Evolutionary conservation across 495 filamentous ascomycete species (phyloP).

Genomic region (Letharia columbiana): DNA sequence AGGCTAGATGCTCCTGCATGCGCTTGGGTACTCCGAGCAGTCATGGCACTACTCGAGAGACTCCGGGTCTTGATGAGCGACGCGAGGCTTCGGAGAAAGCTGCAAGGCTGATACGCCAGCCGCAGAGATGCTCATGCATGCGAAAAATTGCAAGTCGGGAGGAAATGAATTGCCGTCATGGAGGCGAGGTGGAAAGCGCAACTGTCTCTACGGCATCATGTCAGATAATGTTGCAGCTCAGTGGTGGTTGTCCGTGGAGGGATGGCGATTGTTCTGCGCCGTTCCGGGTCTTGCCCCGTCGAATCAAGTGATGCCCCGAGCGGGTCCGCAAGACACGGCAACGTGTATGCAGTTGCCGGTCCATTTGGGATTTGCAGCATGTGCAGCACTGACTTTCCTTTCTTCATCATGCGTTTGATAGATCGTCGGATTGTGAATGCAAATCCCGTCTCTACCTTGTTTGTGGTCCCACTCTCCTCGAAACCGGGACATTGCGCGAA

Average conservation of each 20-base stretch:
- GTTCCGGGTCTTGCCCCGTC: neutral
- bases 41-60: neutral
- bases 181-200: neutral
- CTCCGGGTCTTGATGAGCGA: neutral
- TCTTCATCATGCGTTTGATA: neutral
- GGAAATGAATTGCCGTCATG: neutral
- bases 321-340: neutral
- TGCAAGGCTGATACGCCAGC: conserved; percentile 2
- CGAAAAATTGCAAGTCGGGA: neutral
- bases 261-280: neutral
- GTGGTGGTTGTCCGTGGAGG: neutral
- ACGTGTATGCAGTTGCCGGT: neutral
- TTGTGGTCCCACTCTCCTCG: neutral
- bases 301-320: neutral
- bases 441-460: neutral
- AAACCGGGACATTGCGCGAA: neutral
- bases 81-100: conserved; percentile 5
- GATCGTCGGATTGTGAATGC: neutral
- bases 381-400: neutral
- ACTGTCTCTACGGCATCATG: conserved; percentile 5
- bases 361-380: neutral
- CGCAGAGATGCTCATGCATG: conserved; percentile 3
- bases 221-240: neutral
- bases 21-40: neutral
- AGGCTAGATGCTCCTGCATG: conserved; percentile 12